phyloP scores from a whole-genome alignment of 306 rosid species.

The Senna siamea region DNA sequence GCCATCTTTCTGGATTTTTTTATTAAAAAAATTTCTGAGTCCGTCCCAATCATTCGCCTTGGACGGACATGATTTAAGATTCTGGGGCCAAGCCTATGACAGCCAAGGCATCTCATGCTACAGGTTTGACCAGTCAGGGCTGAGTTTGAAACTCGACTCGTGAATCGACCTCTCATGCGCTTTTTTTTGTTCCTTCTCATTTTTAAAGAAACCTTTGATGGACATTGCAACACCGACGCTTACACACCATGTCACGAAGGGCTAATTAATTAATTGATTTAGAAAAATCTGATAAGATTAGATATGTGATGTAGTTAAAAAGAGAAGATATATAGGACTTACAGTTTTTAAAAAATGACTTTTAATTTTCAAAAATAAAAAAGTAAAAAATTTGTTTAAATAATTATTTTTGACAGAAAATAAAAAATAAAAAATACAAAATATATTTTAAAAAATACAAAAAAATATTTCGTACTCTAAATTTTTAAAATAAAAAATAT shows the following conservation, averaged over 20 bases:
- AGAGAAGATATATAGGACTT: background rate
- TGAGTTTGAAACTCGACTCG: background rate
- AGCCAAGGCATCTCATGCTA: conserved; percentile 13
- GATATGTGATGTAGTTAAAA: background rate
- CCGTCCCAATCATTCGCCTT: background rate
- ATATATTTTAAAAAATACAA: no score
- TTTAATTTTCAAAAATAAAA: no score
- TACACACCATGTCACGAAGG: background rate
- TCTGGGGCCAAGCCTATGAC: background rate
- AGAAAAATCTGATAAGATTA: background rate
- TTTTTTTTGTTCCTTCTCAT: background rate
- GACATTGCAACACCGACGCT: no score
- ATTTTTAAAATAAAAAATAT: no score
- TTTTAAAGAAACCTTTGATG: background rate
- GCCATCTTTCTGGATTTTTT: background rate
- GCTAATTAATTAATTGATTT: background rate
- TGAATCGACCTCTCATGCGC: background rate
- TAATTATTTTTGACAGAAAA: no score
- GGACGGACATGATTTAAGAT: conserved; percentile 1
- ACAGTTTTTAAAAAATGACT: no score
- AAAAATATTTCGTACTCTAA: no score
- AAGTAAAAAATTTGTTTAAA: no score
- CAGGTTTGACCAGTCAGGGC: conserved; percentile 20
- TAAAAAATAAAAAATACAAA: no score
- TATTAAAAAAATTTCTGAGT: background rate